These are phyloP conservation scores for Paecilomyces sp. DNA, from an alignment of 2,329 filamentous ascomycete species.

Conservation along the genomic window DNA sequence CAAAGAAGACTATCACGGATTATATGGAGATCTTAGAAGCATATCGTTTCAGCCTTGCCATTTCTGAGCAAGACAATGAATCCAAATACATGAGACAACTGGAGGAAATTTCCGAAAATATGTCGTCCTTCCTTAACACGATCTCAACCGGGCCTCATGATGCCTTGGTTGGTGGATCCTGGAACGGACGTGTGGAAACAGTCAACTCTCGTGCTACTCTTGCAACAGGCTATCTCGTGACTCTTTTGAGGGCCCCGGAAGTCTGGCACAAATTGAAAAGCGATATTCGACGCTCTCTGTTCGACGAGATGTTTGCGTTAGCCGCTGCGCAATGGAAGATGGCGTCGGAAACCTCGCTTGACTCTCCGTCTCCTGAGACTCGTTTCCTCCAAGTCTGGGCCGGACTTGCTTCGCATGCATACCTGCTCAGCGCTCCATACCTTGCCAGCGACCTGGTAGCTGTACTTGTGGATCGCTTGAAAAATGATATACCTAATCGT, in stretches of 20 bases:
- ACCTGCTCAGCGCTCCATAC: conserved; percentile 25
- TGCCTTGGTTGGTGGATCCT: conserved; percentile 19
- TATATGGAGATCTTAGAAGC: conserved; percentile 31
- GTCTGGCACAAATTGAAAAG: conserved; percentile 21
- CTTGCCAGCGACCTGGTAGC: conserved; percentile 26
- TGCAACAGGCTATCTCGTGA: conserved; percentile 26
- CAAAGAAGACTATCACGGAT: conserved; percentile 14
- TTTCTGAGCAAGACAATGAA: conserved; percentile 14
- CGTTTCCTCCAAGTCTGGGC: conserved; percentile 32
- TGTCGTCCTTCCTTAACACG: conserved; percentile 15
- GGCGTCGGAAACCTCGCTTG: conserved; percentile 17
- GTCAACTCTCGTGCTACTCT: conserved; percentile 23
- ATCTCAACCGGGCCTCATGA: conserved; percentile 15
- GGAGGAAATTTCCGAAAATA: conserved; percentile 16
- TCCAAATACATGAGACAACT: conserved; percentile 12
- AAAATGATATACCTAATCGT: conserved; percentile 20
- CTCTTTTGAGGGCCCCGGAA: conserved; percentile 22
- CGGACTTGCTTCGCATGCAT: conserved; percentile 31
- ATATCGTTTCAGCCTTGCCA: conserved; percentile 23
- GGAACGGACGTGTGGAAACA: conserved; percentile 31
- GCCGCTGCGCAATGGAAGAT: conserved; percentile 17
- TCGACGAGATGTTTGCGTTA: conserved; percentile 25
- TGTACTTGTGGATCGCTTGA: conserved; percentile 25
- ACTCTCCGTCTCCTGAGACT: conserved; percentile 17
- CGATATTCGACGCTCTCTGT: conserved; percentile 23